Conservation (phyloP, 371 early-diverging fungal genomes). For the Saksenaea oblongispora region DNA sequence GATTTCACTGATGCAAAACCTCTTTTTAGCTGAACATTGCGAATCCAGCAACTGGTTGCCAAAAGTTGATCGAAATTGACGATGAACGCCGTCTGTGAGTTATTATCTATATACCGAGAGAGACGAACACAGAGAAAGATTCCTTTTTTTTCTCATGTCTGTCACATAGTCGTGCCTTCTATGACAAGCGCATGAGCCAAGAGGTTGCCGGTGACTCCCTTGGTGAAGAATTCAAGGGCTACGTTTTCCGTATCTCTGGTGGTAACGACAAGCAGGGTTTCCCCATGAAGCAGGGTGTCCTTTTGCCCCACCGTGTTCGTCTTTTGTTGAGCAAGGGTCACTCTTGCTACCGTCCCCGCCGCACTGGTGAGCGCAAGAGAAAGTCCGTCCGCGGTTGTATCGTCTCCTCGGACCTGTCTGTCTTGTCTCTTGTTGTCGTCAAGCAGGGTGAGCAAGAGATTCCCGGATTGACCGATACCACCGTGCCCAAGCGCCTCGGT, state of each 20-base stretch:
- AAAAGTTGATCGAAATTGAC: conserved; percentile 97
- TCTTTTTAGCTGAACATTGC: conserved; percentile 93
- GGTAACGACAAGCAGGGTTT: conserved; percentile 99
- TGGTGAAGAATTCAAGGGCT: conserved; percentile 99
- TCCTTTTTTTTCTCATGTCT: background rate
- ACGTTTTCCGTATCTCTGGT: conserved; percentile 98
- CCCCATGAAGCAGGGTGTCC: conserved; percentile 98
- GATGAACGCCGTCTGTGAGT: conserved; percentile 95
- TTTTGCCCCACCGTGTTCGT: conserved; percentile 93
- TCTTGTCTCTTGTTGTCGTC: conserved; percentile 93
- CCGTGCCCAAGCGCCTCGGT: conserved; percentile 94
- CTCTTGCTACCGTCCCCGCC: conserved; percentile 99
- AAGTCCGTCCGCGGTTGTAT: conserved; percentile 99
- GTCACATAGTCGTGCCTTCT: conserved; percentile 86
- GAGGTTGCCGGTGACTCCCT: conserved; percentile 97
- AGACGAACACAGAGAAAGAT: background rate
- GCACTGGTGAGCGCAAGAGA: conserved; percentile 98
- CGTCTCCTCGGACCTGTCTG: conserved; percentile 94
- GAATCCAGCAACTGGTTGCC: conserved; percentile 98
- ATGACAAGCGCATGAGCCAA: conserved; percentile 97
- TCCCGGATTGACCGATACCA: conserved; percentile 96
- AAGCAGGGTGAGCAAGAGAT: conserved; percentile 97
- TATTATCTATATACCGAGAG: conserved; percentile 24
- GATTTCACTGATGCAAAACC: background rate
- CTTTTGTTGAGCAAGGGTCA: conserved; percentile 96